Conservation (phyloP, 192 early-diverging fungal species). For the Linnemannia schmuckeri region DNA sequence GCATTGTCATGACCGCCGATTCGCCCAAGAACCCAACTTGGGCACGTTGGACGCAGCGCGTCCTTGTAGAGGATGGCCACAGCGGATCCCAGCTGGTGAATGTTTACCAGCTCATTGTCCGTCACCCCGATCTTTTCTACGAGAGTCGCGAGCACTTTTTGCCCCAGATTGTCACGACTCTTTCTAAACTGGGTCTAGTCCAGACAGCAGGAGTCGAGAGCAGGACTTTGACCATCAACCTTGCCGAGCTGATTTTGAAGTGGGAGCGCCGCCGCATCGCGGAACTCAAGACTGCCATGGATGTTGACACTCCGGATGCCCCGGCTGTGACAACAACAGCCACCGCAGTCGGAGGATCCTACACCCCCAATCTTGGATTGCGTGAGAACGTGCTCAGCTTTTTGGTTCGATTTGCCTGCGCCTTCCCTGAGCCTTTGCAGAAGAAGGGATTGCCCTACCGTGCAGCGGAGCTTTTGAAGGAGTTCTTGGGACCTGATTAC, state of each 20-base stretch:
- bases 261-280: constrained; percentile 87
- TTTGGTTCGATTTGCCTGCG: constrained; percentile 75
- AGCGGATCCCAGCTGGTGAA: constrained; percentile 89
- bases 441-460: constrained; percentile 67
- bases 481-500: constrained; percentile 68
- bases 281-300: constrained; percentile 51
- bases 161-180: constrained; percentile 86
- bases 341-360: constrained; percentile 52
- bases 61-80: constrained; percentile 95
- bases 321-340: constrained; percentile 23
- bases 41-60: constrained; percentile 88
- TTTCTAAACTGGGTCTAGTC: constrained; percentile 90
- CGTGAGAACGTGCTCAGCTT: constrained; percentile 73
- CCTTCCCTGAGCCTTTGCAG: constrained; percentile 63
- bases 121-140: constrained; percentile 92
- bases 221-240: constrained; percentile 86
- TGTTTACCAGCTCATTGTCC: constrained; percentile 92
- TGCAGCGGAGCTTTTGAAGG: constrained; percentile 74
- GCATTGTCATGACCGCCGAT: constrained; percentile 69
- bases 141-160: constrained; percentile 91
- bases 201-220: constrained; percentile 90
- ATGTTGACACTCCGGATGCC: constrained; percentile 48
- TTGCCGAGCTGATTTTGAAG: constrained; percentile 89
- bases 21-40: constrained; percentile 77
- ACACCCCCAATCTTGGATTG: constrained; percentile 62